A percentile compares a stretch with the other conserved stretches of the same genome.
These are phyloP conservation scores for Candida pini DNA, from an alignment of 805 yeast genomes.

Conservation along the genomic window DNA sequence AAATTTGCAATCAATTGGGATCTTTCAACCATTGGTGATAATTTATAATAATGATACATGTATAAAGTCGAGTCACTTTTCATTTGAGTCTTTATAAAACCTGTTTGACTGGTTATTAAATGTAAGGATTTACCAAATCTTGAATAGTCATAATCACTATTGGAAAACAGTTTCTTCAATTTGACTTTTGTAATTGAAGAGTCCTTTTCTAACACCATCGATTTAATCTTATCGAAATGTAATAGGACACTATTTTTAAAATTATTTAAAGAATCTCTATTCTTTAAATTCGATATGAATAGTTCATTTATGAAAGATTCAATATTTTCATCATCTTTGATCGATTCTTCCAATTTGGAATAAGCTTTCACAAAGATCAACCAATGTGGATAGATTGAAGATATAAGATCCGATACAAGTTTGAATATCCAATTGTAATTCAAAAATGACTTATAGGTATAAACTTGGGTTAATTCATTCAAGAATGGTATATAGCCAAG, in stretches of 20 bases:
- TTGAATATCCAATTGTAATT: conserved; percentile 1
- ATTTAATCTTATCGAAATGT: not conserved
- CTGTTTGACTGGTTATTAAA: not conserved
- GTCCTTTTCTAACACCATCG: not conserved
- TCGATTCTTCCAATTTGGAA: not conserved
- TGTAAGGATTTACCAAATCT: conserved; percentile 1
- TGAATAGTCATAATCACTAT: not conserved
- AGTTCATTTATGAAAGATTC: not conserved
- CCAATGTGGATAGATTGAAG: not conserved
- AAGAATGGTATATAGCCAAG: not conserved
- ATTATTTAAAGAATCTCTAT: not conserved
- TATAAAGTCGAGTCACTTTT: not conserved
- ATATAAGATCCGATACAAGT: not conserved
- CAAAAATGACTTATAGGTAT: not conserved
- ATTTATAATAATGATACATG: conserved; percentile 1
- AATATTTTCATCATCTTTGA: not conserved
- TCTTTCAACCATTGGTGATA: conserved; percentile 1
- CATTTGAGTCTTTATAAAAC: not conserved
- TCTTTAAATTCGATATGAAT: not conserved
- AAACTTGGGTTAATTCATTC: not conserved
- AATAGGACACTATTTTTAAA: not conserved
- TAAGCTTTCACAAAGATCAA: not conserved
- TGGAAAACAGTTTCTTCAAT: not conserved
- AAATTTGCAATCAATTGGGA: not conserved
- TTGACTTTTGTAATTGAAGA: not conserved